Base-by-base conservation (phyloP, 305 asterid genomes). In the Fraxinus angustifolia region DNA sequence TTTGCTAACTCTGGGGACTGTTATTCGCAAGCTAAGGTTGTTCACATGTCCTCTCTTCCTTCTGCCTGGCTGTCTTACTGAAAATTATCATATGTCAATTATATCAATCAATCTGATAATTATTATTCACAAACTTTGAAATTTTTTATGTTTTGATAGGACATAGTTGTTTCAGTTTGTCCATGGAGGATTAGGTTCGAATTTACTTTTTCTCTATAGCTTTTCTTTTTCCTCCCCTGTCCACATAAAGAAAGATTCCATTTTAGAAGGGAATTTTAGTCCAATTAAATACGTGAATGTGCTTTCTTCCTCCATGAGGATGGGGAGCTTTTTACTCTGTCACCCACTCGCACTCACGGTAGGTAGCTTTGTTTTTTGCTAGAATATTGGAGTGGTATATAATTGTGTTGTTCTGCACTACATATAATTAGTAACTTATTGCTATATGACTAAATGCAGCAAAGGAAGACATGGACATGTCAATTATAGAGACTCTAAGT, bases 21-120 rank as follows among this genome's bases (percentile, higher is more conserved):
- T 96, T 79, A 96, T 96, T 87, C 98, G 97, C 88, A 96, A 94
- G 91, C 94, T 96, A 72, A 96, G 99, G 99, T 94, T 81, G 72
- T 73, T 81, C 78, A 17, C 2, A 70, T 70, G 70, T 80, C 73
- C 73, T 71, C 70, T 45, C 67, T 60, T 17, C 45, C 53, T 68
- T 28, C 40, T 35, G 58, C 33, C 77, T 79, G 48, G 56, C 78
- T 82, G 79, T 58, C 28, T 17, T 19, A 30, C 42, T 45, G 48
- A 33, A 75, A 60, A 36, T 85, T 77, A 65, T 56, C 28, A 17
- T 6, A 56, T 2, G 67, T 56, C 12, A 56, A 56, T 56, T 19
- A 56, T 56, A 40, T 40, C 50, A 42, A 58, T 17, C 30, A 58
- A 58, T 58, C 68, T 58, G 68, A 58, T 58, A 58, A 58, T 58